Conservation (phyloP, 1,284 basidiomycete species). For the Polyporus tsugae region DNA sequence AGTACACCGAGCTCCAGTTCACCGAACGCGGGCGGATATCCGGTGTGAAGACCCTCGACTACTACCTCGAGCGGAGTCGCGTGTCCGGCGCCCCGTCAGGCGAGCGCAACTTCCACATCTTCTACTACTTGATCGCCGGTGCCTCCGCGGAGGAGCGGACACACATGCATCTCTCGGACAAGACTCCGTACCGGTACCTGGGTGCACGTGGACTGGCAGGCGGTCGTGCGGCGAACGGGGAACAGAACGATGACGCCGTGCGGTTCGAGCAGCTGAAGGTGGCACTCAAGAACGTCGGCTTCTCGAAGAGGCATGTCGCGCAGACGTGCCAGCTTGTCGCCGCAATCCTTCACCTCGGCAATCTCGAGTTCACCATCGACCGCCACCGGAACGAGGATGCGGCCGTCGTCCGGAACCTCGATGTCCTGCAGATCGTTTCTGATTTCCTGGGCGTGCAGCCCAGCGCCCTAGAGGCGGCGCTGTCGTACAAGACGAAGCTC, state of each 20-base stretch:
- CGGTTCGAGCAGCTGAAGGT: constrained; percentile 93
- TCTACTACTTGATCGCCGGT: constrained; percentile 94
- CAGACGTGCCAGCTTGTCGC: constrained; percentile 95
- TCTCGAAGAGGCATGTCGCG: constrained; percentile 93
- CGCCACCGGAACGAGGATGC: constrained; percentile 86
- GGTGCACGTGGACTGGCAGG: constrained; percentile 64
- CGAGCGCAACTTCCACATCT: constrained; percentile 96
- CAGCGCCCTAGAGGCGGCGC: constrained; percentile 79
- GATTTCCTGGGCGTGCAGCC: constrained; percentile 91
- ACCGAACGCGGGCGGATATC: constrained; percentile 88
- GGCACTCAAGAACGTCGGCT: constrained; percentile 91
- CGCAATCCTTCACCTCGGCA: constrained; percentile 95
- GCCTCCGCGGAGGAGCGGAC: constrained; percentile 88
- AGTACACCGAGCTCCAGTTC: constrained; percentile 96
- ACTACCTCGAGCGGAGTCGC: constrained; percentile 92
- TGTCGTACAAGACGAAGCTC: constrained; percentile 93
- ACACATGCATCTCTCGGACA: constrained; percentile 85
- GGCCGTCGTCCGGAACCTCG: constrained; percentile 85
- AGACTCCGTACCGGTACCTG: constrained; percentile 85
- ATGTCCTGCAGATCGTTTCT: constrained; percentile 83
- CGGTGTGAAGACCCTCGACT: constrained; percentile 96
- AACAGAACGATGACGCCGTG: constrained; percentile 75
- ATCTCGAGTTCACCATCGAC: constrained; percentile 93
- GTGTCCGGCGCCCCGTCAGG: constrained; percentile 84
- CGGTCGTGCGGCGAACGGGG: constrained; percentile 42